Evolutionary conservation across 1,284 basidiomycete species (phyloP), one percentile per base, ranked within the genome.

Genomic region (Naganishia liquefaciens): DNA sequence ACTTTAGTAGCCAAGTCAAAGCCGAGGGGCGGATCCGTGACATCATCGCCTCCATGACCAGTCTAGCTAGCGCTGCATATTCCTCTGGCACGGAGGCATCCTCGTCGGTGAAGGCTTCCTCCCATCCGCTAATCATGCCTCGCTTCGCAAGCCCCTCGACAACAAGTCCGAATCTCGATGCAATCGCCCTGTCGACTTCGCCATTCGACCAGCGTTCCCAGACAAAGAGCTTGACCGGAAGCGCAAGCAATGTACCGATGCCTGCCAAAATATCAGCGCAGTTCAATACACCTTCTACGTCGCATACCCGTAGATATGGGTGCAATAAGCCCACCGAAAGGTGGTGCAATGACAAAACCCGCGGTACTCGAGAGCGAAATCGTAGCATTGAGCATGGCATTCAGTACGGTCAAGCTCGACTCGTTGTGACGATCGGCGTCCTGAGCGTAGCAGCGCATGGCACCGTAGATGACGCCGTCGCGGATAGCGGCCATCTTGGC

Each of bases 31-130:
- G 57, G n/a, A 62, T 62, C 27, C 49, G 23, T 2, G 42, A 52
- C 50, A 62, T 44, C 33, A 62, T 52, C 60, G 60, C 60, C 25
- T 62, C 51, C 60, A 62, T 62, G 7, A 62, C 42, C 2, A 62
- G 50, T 40, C 44, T 54, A 5, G 49, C 51, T 50, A 62, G 52
- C 5, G 49, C 51, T 33, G 46, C 57, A 60, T 60, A 60, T 33
- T 60, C 57, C 17, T 21, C 25, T 17, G 57, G 57, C 30, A 60
- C 46, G 25, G 19, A 33, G 10, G 46, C 46, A 47, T 60, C 57
- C 15, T 60, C 57, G 13, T 49, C 57, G 5, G 57, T 50, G 43
- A 50, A 60, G 21, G 46, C 30, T 25, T 60, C 57, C 13, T 60
- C 57, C 57, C 57, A 50, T 5, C 57, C 57, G 28, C 57, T 60